These are phyloP conservation scores for Penicillium oxalicum DNA, from an alignment of 2,329 filamentous ascomycete genomes.

Conservation along the genomic window DNA sequence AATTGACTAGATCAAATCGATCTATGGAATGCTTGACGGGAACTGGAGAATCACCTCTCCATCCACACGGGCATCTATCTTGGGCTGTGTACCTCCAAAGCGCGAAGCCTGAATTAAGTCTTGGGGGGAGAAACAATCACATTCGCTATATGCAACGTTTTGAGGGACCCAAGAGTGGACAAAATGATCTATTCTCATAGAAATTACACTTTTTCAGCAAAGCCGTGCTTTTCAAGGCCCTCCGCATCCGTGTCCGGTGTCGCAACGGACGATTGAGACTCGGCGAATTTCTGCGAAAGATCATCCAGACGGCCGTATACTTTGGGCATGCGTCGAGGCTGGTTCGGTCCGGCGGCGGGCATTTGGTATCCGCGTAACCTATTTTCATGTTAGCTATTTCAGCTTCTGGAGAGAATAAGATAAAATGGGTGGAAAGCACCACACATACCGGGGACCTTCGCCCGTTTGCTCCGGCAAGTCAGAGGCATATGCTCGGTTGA, in stretches of 20 bases:
- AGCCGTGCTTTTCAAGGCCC: constrained; percentile 52
- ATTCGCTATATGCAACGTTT: too few relatives aligned
- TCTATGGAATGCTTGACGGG: too few relatives aligned
- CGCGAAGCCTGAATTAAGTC: too few relatives aligned
- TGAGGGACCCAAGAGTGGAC: too few relatives aligned
- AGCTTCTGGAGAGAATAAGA: neutral
- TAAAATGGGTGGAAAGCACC: neutral
- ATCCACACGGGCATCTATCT: too few relatives aligned
- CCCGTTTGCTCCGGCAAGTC: constrained; percentile 69
- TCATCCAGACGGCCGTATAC: constrained; percentile 59
- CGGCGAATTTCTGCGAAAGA: constrained; percentile 42
- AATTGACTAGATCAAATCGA: too few relatives aligned
- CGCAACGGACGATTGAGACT: constrained; percentile 47
- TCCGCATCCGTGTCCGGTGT: constrained; percentile 47
- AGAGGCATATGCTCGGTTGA: constrained; percentile 62
- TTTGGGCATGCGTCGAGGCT: constrained; percentile 59
- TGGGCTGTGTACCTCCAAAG: too few relatives aligned
- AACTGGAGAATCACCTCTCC: too few relatives aligned
- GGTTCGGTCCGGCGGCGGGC: constrained; percentile 60
- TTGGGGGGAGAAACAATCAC: too few relatives aligned
- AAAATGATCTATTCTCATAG: too few relatives aligned
- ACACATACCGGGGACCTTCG: constrained; percentile 60
- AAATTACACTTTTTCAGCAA: constrained; percentile 42
- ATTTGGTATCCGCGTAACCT: constrained; percentile 75
- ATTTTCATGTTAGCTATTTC: constrained; percentile 3